phyloP scores from a whole-genome alignment of 23 red algal genomes.

The Gracilaria domingensis region DNA sequence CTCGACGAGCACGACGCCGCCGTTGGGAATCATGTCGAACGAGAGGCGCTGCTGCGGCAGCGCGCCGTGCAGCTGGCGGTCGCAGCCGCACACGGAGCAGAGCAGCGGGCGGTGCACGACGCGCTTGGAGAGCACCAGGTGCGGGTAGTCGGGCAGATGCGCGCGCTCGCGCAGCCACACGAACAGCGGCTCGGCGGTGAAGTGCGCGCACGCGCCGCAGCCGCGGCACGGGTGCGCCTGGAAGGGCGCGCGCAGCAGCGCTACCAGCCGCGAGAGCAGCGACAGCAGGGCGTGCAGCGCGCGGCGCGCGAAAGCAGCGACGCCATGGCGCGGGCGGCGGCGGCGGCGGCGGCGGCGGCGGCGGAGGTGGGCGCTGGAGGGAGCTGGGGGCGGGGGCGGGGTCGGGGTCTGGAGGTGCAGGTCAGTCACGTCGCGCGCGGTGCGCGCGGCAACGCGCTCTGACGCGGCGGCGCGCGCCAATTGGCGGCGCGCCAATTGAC shows the following conservation, averaged over 20 bases:
- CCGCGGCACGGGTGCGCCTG: neutral
- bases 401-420: neutral
- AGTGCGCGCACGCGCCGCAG: neutral
- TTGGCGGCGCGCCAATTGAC: too few species aligned
- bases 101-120: conserved; percentile 16
- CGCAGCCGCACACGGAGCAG: conserved; percentile 24
- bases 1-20: conserved; percentile 38
- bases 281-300: neutral
- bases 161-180: neutral
- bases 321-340: neutral
- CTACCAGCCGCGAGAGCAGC: neutral
- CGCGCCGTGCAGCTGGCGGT: conserved; percentile 10
- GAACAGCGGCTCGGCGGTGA: conserved; percentile 7
- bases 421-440: neutral
- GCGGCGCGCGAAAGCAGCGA: neutral
- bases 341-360: neutral
- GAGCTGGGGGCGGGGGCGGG: too few species aligned
- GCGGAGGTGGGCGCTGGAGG: too few species aligned
- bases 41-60: conserved; percentile 4
- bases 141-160: neutral
- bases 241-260: neutral
- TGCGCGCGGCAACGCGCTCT: neutral
- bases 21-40: conserved; percentile 52
- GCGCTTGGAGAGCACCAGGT: neutral
- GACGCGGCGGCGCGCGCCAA: neutral